Base-by-base conservation (phyloP, 345 rosid genomes). In the Gossypium turneri region DNA sequence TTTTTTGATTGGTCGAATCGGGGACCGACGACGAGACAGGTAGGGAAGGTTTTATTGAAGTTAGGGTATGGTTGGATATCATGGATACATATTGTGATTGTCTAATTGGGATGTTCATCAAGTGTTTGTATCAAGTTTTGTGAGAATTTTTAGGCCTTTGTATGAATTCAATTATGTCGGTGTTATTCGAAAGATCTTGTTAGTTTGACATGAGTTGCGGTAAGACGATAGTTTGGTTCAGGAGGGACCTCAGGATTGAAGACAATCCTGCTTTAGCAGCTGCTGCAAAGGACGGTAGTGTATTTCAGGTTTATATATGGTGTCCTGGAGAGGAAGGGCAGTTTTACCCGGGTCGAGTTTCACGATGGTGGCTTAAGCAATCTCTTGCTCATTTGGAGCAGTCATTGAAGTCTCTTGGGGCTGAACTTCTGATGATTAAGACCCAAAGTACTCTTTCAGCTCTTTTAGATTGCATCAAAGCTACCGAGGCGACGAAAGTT, bases 341-440 rank as follows among this genome's bases (percentile, higher is more conserved):
- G 52, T 94, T 92, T 84, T 91, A 86, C 79, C 95, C 97, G 0
- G 97, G 97, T 62, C 93, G 98, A 34, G 97, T 90, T 50, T 94
- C 98, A 0, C 84, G 97, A 83, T 94, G 97, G 98, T 94, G 98
- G 98, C 85, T 94, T 83, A 92, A 94, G 86, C 94, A 89, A 82
- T 92, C 98, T 58, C 89, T 90, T 43, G 19, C 76, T 62, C 93
- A 86, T 79, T 84, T 92, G 82, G 76, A 79, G 63, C 88, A 86
- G 61, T 89, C 98, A 9, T 79, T 92, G 77, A 85, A 85, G 72
- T 85, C 97, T 73, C 87, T 94, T 63, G 97, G 98, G 68, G 90
- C 90, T 66, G 85, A 88, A 19, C 97, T 92, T 74, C 79, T 86
- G 74, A 62, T 90, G 34, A 87, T 92, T 76, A 90, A 85, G 85